A percentile compares a stretch with the other conserved stretches of the same genome.
Evolutionary conservation across 495 filamentous ascomycete genomes (phyloP).

Genomic region (Annulohypoxylon moriforme): DNA sequence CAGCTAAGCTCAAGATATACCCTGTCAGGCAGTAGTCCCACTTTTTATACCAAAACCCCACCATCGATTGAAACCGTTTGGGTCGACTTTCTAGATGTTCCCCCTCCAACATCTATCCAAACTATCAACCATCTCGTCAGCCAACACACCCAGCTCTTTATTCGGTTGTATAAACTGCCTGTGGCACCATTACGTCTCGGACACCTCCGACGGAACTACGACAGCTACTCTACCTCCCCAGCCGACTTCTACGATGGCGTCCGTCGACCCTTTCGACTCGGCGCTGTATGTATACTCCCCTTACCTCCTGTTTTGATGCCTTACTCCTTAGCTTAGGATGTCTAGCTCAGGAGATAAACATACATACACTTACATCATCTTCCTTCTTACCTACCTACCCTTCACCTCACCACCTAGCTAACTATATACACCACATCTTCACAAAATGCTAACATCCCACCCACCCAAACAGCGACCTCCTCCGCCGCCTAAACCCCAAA

Average conservation of each 20-base stretch:
- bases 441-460: neutral
- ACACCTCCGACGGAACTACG: slow-evolving; percentile 1
- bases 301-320: slow-evolving; percentile 16
- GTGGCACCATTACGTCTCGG: slow-evolving; percentile 17
- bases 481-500: slow-evolving; percentile 95
- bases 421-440: slow-evolving; percentile 14
- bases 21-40: slow-evolving; percentile 13
- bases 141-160: slow-evolving; percentile 12
- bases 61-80: slow-evolving; percentile 27
- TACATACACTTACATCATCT: neutral
- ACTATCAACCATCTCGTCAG: slow-evolving; percentile 14
- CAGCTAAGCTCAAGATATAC: slow-evolving; percentile 28
- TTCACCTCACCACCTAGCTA: neutral
- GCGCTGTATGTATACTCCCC: slow-evolving; percentile 73
- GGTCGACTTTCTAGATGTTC: slow-evolving; percentile 31
- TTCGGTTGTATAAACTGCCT: slow-evolving; percentile 16
- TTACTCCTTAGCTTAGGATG: slow-evolving; percentile 8
- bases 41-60: slow-evolving; percentile 25
- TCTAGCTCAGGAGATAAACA: neutral
- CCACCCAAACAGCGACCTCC: slow-evolving; percentile 79
- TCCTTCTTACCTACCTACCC: slow-evolving; percentile 6
- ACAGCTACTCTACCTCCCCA: neutral
- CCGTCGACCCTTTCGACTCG: slow-evolving; percentile 76
- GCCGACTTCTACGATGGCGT: slow-evolving; percentile 52
- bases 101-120: slow-evolving; percentile 39